Evolutionary conservation across 169 alveolate species (phyloP), one percentile per base, ranked within the genome.

Genomic region (Plasmodium cynomolgi): DNA sequence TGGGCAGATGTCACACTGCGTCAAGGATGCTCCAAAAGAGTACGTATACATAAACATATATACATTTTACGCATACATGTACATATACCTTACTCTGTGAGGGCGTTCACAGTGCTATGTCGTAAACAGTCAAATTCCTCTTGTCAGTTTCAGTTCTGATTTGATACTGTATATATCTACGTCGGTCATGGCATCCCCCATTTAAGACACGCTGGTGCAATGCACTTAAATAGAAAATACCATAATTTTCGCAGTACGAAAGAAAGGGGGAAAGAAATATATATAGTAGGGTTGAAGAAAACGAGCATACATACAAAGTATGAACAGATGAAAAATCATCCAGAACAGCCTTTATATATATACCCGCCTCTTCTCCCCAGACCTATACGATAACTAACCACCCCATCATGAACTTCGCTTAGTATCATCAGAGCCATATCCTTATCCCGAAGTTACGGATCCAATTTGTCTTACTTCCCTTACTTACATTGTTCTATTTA

Each of bases 1-100:
- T 97, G 99, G 98, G 99, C 98, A 98, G 98, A 98, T 97, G 96
- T 97, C 98, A 98, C 98, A 96, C 97, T 97, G 98, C 96, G 98
- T 97, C 98, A 97, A 96, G n/a, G 1, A 5, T 26, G 37, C 37
- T 29, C 77, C 77, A 68, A 68, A 23, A 26, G 62, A 15, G 62
- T 50, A 50, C 62, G 0, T 47, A 47, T 2, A 47, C 11, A 44
- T 44, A 44, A 44, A 44, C 56, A 44, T 44, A 9, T 44, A 44
- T 44, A 44, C 56, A 44, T 1, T 44, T 15, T 50, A 50, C 6
- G 62, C 23, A 50, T 50, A 50, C 8, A 17, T 26, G 62, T 50
- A 15, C 6, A 68, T 68, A 7, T 15, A 9, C 17, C 37, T 13
- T 98, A 96, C 98, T 97, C 84, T 92, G 95, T 96, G 84, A 86